Evolutionary conservation across 2,329 filamentous ascomycete genomes (phyloP).

Genomic region (Pseudogymnoascus sp.): DNA sequence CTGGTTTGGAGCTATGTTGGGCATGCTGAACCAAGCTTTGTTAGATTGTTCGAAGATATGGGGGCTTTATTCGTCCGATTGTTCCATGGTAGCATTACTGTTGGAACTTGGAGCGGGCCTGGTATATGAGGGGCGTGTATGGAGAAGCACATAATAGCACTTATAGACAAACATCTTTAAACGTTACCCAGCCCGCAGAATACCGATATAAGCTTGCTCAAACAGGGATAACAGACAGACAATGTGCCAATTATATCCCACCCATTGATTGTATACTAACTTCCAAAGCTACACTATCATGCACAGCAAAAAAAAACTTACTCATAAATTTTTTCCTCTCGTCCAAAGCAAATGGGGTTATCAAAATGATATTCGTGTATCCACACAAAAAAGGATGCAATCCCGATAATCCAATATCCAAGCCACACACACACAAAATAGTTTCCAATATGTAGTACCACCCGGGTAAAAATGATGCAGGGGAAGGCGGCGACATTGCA

Average conservation of each 20-base stretch:
- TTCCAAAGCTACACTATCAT: conserved; percentile 13
- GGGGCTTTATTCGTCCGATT: not conserved
- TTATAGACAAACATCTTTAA: not conserved
- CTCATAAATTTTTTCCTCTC: not conserved
- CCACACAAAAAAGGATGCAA: not conserved
- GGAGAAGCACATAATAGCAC: not conserved
- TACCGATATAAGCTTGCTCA: not conserved
- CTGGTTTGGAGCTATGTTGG: not conserved
- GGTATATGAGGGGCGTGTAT: not conserved
- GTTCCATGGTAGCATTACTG: not conserved
- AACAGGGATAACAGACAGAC: not conserved
- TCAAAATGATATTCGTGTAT: conserved; percentile 5
- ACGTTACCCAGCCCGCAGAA: not conserved
- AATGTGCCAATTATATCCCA: conserved; percentile 12
- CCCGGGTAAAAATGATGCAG: not conserved
- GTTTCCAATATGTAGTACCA: conserved; percentile 5
- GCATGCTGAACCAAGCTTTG: not conserved
- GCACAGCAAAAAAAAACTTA: not conserved
- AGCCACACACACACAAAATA: not conserved
- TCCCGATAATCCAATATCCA: not conserved
- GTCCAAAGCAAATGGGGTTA: not conserved
- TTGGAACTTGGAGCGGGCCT: not conserved
- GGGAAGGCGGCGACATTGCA: not conserved
- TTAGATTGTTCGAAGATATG: not conserved
- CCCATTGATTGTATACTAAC: conserved; percentile 13